Conservation (phyloP, 306 rosid species). For the Sophora flavescens region DNA sequence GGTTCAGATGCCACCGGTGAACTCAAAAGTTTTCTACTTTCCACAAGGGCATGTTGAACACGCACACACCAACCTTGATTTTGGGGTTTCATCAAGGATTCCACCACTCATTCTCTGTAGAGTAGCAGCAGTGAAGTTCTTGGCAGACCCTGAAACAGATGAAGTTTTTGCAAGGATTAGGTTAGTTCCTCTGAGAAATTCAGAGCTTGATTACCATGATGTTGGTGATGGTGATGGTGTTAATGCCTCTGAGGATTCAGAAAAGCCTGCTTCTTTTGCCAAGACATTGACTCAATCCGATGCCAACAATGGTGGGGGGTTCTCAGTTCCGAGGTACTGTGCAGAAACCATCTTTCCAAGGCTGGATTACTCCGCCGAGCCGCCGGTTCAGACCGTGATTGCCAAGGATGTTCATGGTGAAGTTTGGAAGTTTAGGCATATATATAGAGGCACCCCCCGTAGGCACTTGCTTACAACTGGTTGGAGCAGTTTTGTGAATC, state of each 20-base stretch:
- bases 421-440: slow-evolving; percentile 93
- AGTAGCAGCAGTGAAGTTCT: slow-evolving; percentile 69
- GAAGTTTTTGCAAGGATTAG: slow-evolving; percentile 75
- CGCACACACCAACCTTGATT: slow-evolving; percentile 74
- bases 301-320: slow-evolving; percentile 98
- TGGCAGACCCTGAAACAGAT: slow-evolving; percentile 92
- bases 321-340: slow-evolving; percentile 95
- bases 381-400: slow-evolving; percentile 91
- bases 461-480: slow-evolving; percentile 94
- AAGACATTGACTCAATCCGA: slow-evolving; percentile 97
- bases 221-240: slow-evolving; percentile 35
- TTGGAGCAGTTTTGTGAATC: slow-evolving; percentile 96
- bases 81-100: slow-evolving; percentile 55
- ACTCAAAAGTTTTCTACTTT: slow-evolving; percentile 88
- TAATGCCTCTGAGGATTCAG: slow-evolving; percentile 58
- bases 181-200: slow-evolving; percentile 59
- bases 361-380: slow-evolving; percentile 90
- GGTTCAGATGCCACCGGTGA: slow-evolving; percentile 91
- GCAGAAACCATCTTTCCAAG: slow-evolving; percentile 94
- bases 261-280: slow-evolving; percentile 87
- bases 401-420: slow-evolving; percentile 95
- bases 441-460: slow-evolving; percentile 94
- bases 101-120: slow-evolving; percentile 80
- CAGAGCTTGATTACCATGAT: slow-evolving; percentile 57
- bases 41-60: slow-evolving; percentile 99